Evolutionary conservation across 805 yeast species (phyloP).

Genomic region (Kuraishia ogatae): DNA sequence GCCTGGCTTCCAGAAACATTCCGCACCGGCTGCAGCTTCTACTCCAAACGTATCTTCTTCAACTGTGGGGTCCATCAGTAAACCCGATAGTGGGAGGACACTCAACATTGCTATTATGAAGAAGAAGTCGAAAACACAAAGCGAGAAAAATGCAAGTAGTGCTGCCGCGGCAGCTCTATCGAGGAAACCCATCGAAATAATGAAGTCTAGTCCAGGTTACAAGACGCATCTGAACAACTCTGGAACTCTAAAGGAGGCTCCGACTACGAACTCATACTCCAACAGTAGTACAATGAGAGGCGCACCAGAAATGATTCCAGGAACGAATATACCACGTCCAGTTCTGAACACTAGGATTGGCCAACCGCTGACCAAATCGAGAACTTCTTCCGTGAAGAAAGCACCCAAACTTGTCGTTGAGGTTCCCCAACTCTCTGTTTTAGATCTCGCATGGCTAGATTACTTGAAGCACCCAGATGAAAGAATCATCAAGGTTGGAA

Average conservation of each 20-base stretch:
- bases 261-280: neutral
- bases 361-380: neutral
- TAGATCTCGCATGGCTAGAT: conserved; percentile 53
- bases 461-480: conserved; percentile 49
- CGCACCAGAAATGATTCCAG: conserved; percentile 38
- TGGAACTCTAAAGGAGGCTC: neutral
- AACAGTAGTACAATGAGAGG: neutral
- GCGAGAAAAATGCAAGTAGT: conserved; percentile 7
- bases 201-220: neutral
- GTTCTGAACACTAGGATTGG: conserved; percentile 27
- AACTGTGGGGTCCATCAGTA: neutral
- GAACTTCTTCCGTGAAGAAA: conserved; percentile 2
- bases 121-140: neutral
- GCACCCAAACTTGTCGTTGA: conserved; percentile 10
- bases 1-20: neutral
- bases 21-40: neutral
- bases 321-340: conserved; percentile 50
- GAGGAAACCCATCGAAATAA: conserved; percentile 4
- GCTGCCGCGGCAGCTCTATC: conserved; percentile 15
- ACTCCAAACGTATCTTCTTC: neutral
- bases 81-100: neutral
- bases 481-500: conserved; percentile 49
- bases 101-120: neutral
- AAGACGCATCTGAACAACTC: neutral
- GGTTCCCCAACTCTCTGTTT: conserved; percentile 35